A percentile compares a stretch with the other conserved stretches of the same genome.
phyloP scores from a whole-genome alignment of 2,329 filamentous ascomycete genomes.

The Botrytis medusae region DNA sequence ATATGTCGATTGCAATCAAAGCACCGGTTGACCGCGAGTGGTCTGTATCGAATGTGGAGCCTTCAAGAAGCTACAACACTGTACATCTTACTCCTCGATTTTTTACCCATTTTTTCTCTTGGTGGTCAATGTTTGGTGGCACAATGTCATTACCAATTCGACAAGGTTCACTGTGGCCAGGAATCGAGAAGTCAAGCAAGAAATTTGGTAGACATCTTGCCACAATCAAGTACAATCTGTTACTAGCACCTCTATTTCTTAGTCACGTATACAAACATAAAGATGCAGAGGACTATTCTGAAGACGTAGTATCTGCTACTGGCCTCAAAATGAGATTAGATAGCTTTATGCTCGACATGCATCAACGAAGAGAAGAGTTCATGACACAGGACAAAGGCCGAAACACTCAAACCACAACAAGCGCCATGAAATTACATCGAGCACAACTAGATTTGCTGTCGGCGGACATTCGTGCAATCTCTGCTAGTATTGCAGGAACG shows the following conservation, averaged over 20 bases:
- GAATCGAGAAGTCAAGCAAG: conserved; percentile 93
- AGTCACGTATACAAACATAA: conserved; percentile 99
- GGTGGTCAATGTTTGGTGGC: conserved; percentile 96
- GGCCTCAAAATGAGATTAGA: conserved; percentile 95
- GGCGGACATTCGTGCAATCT: conserved; percentile 89
- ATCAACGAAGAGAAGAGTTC: conserved; percentile 91
- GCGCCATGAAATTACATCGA: conserved; percentile 92
- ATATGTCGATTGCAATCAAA: conserved; percentile 87
- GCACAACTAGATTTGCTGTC: conserved; percentile 89
- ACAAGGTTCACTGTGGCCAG: conserved; percentile 88
- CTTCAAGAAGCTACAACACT: conserved; percentile 91
- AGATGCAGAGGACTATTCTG: conserved; percentile 81
- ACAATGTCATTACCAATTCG: conserved; percentile 93
- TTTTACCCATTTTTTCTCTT: conserved; percentile 97
- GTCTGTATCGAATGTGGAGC: conserved; percentile 70
- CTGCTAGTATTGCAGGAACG: conserved; percentile 82
- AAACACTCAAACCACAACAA: conserved; percentile 77
- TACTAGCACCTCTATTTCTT: conserved; percentile 88
- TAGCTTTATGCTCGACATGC: conserved; percentile 95
- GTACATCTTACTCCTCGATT: conserved; percentile 93
- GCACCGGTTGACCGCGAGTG: conserved; percentile 87
- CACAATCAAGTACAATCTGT: conserved; percentile 97
- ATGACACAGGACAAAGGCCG: conserved; percentile 75
- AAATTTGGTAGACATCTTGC: conserved; percentile 96
- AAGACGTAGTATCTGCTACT: conserved; percentile 80